Conservation (phyloP, 108 stramenopile genomes). For the Mediolabrus comicus region DNA sequence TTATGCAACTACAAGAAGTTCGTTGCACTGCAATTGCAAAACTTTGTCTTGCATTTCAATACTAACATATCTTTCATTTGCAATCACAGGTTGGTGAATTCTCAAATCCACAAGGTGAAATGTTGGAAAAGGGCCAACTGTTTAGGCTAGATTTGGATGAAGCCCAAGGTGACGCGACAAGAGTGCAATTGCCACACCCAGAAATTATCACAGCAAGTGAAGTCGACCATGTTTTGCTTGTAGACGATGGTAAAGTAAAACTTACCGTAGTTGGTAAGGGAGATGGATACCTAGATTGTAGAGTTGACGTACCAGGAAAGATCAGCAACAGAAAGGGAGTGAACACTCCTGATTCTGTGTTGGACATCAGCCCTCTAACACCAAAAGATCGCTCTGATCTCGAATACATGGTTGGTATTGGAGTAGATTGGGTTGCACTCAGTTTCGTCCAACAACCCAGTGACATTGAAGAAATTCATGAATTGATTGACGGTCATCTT, state of each 20-base stretch:
- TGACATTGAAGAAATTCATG: slow-evolving; percentile 87
- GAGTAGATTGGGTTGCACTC: slow-evolving; percentile 96
- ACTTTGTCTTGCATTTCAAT: background rate
- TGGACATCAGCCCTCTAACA: slow-evolving; percentile 82
- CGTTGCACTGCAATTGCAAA: background rate
- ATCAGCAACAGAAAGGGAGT: slow-evolving; percentile 87
- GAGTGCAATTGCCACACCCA: slow-evolving; percentile 91
- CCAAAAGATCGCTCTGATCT: slow-evolving; percentile 85
- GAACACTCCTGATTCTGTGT: slow-evolving; percentile 77
- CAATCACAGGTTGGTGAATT: slow-evolving; percentile 83
- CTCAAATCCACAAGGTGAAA: slow-evolving; percentile 64
- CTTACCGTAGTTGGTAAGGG: slow-evolving; percentile 70
- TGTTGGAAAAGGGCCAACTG: slow-evolving; percentile 74
- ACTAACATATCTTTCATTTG: background rate
- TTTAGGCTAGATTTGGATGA: slow-evolving; percentile 90
- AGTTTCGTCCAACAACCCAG: slow-evolving; percentile 92
- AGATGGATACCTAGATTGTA: slow-evolving; percentile 65
- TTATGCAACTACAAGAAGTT: slow-evolving; percentile 15
- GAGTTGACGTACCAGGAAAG: slow-evolving; percentile 77
- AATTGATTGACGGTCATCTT: slow-evolving; percentile 66
- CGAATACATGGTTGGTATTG: slow-evolving; percentile 82
- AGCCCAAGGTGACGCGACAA: slow-evolving; percentile 74
- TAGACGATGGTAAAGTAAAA: slow-evolving; percentile 93
- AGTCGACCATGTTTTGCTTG: slow-evolving; percentile 85
- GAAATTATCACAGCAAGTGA: slow-evolving; percentile 90